Evolutionary conservation across 768 basidiomycete species (phyloP).

Genomic region (Fibroporia radiculosa): DNA sequence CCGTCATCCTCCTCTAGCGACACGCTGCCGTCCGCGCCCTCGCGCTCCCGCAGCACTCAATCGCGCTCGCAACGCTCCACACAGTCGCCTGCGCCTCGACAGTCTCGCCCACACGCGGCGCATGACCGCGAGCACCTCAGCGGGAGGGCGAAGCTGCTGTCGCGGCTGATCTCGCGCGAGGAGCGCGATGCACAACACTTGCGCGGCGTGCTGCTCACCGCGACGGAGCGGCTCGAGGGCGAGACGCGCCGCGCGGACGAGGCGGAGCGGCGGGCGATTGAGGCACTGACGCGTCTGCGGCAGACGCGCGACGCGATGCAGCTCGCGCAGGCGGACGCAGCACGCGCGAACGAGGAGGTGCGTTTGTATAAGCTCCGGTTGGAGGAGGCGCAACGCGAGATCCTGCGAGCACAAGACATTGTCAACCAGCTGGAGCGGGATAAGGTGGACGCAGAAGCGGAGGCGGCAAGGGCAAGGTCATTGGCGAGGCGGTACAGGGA

Average conservation of each 20-base stretch:
- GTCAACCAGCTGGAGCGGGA: constrained; percentile 53
- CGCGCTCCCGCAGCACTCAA: neutral
- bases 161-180: constrained; percentile 14
- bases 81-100: constrained; percentile 7
- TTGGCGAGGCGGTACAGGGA: constrained; percentile 48
- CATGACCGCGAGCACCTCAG: constrained; percentile 4
- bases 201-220: constrained; percentile 16
- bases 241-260: constrained; percentile 53
- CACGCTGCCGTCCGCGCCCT: neutral
- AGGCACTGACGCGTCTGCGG: constrained; percentile 45
- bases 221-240: constrained; percentile 34
- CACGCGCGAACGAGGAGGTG: constrained; percentile 47
- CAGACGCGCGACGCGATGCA: constrained; percentile 50
- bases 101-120: constrained; percentile 7
- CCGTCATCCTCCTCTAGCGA: neutral
- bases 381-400: constrained; percentile 59
- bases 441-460: constrained; percentile 53
- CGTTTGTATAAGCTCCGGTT: constrained; percentile 57
- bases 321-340: constrained; percentile 47
- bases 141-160: constrained; percentile 15
- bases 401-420: constrained; percentile 57
- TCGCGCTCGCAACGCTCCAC: too few species aligned
- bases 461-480: constrained; percentile 47
- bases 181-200: constrained; percentile 15
- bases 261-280: constrained; percentile 41